These are phyloP conservation scores for Acer saccharum DNA, from an alignment of 345 rosid species.

Conservation along the genomic window DNA sequence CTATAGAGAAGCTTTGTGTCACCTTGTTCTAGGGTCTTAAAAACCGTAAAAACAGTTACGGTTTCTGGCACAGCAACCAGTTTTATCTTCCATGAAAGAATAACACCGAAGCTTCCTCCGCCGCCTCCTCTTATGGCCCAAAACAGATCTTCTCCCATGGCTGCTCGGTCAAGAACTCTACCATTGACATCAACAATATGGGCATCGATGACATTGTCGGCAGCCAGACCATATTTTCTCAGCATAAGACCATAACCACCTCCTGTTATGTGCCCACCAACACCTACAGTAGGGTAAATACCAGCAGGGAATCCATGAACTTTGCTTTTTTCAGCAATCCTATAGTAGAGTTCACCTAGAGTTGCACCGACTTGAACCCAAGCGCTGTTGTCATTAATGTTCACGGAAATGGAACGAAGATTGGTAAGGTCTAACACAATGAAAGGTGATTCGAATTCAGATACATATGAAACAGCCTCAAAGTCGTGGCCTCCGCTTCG, in stretches of 20 bases:
- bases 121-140: background rate
- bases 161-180: background rate
- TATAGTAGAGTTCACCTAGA: background rate
- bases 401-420: background rate
- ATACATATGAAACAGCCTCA: background rate
- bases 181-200: background rate
- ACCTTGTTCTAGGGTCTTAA: background rate
- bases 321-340: background rate
- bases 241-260: background rate
- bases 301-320: background rate
- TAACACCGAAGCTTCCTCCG: constrained; percentile 20
- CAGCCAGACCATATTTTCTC: background rate
- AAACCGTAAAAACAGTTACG: constrained; percentile 16
- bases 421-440: background rate
- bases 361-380: background rate
- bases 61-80: constrained; percentile 67
- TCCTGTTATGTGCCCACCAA: background rate
- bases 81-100: constrained; percentile 56
- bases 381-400: background rate
- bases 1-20: background rate
- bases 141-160: constrained; percentile 1
- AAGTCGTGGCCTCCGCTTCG: background rate
- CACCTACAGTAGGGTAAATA: background rate
- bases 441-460: background rate
- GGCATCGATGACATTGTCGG: background rate